phyloP scores from a whole-genome alignment of 768 basidiomycete species.

The Hydnomerulius pinastri region DNA sequence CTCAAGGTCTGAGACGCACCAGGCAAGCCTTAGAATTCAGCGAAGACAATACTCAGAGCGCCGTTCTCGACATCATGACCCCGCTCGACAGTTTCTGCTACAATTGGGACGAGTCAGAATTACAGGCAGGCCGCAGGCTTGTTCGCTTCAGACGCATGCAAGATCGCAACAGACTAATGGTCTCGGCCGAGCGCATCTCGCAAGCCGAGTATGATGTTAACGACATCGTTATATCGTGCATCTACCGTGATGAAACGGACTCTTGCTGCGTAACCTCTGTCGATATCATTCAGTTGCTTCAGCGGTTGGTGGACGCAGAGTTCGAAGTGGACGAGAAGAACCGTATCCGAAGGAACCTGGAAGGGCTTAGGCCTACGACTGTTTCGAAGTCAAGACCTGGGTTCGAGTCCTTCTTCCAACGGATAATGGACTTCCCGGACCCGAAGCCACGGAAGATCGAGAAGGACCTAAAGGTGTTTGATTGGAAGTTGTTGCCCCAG shows the following conservation, averaged over 20 bases:
- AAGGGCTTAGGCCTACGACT: slow-evolving; percentile 88
- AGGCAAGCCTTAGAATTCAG: slow-evolving; percentile 27
- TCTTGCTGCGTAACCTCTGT: slow-evolving; percentile 91
- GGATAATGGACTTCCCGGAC: slow-evolving; percentile 94
- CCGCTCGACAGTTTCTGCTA: slow-evolving; percentile 56
- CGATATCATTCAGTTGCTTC: slow-evolving; percentile 92
- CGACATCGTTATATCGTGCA: slow-evolving; percentile 91
- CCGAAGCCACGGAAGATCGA: slow-evolving; percentile 97
- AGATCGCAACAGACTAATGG: slow-evolving; percentile 73
- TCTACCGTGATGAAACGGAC: slow-evolving; percentile 77
- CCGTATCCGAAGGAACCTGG: slow-evolving; percentile 89
- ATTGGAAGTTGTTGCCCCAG: slow-evolving; percentile 69
- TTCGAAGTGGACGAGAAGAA: slow-evolving; percentile 98
- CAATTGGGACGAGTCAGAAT: slow-evolving; percentile 67
- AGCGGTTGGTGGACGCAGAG: slow-evolving; percentile 67
- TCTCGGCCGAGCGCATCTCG: slow-evolving; percentile 74
- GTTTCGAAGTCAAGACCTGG: slow-evolving; percentile 84
- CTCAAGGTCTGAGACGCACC: slow-evolving; percentile 26
- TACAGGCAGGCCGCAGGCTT: slow-evolving; percentile 71
- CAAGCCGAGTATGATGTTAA: slow-evolving; percentile 73
- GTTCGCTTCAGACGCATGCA: slow-evolving; percentile 83
- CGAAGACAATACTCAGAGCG: slow-evolving; percentile 52
- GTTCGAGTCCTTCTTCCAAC: slow-evolving; percentile 86
- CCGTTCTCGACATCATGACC: slow-evolving; percentile 61
- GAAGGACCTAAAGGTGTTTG: slow-evolving; percentile 91